These are phyloP conservation scores for Geranium rotundifolium DNA, from an alignment of 345 rosid genomes.

Conservation along the genomic window DNA sequence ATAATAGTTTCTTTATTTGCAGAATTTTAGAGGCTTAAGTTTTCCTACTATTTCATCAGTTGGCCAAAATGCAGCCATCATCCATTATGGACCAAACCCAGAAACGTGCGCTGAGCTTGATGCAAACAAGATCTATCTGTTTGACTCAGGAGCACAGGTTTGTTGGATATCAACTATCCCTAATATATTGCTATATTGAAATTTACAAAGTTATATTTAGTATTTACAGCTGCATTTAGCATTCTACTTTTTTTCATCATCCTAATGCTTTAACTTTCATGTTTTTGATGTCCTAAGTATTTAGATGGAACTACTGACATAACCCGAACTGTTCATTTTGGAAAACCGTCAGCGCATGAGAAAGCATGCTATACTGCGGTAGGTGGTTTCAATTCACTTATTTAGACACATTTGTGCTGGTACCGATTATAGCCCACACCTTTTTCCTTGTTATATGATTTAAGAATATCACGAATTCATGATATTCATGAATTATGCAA, in stretches of 20 bases:
- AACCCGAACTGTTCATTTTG: constrained; percentile 93
- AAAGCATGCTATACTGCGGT: constrained; percentile 87
- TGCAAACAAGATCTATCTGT: constrained; percentile 64
- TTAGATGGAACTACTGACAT: constrained; percentile 96
- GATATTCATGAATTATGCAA: too few relatives aligned
- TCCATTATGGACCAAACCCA: constrained; percentile 68
- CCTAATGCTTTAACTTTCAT: constrained; percentile 2
- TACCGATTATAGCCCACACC: too few relatives aligned
- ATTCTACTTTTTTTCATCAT: background rate
- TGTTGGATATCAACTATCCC: background rate
- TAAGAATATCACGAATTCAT: too few relatives aligned
- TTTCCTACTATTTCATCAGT: constrained; percentile 93
- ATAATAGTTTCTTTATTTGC: constrained; percentile 15
- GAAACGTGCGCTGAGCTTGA: constrained; percentile 81
- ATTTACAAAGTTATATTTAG: too few relatives aligned
- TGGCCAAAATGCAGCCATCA: constrained; percentile 90
- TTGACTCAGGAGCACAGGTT: constrained; percentile 99
- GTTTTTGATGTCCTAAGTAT: constrained; percentile 41
- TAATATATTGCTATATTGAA: too few relatives aligned
- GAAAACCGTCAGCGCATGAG: constrained; percentile 81
- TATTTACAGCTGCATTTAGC: too few relatives aligned
- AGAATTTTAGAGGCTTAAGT: constrained; percentile 93
- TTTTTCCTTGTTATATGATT: too few relatives aligned
- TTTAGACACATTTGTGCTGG: background rate
- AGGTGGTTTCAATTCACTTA: constrained; percentile 10